These are phyloP conservation scores for Spirogloea muscicola DNA, from an alignment of 139 green algal genomes.

Conservation along the genomic window DNA sequence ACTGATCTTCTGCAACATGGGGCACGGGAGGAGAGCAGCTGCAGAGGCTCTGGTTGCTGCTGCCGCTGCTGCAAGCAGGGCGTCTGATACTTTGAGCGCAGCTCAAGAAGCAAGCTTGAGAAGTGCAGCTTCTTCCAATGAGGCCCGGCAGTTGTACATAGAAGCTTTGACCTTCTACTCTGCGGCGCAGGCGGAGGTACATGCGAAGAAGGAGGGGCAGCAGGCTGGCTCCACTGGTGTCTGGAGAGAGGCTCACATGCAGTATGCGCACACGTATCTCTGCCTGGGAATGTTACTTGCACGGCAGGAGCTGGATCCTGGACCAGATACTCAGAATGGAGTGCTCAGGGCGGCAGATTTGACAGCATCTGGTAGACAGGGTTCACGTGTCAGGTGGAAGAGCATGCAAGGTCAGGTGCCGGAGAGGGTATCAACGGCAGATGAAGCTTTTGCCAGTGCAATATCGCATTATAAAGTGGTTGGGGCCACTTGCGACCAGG, in stretches of 20 bases:
- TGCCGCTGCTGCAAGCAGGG: background rate
- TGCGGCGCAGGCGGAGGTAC: constrained; percentile 9
- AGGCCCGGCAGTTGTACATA: constrained; percentile 16
- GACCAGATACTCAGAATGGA: no score
- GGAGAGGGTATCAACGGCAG: no score
- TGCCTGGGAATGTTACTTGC: constrained; percentile 38
- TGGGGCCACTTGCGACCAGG: background rate
- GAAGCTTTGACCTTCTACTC: constrained; percentile 14
- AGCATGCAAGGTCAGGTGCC: no score
- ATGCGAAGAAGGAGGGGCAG: constrained; percentile 12
- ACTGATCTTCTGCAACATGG: constrained; percentile 39
- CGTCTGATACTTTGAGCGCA: background rate
- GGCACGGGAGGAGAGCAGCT: constrained; percentile 18
- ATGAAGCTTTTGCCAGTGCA: no score
- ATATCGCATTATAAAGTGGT: constrained; percentile 38
- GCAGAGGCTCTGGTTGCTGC: constrained; percentile 14
- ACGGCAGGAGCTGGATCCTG: no score
- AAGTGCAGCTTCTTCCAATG: background rate
- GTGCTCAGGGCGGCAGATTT: no score
- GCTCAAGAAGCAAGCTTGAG: background rate
- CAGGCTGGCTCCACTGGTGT: constrained; percentile 3
- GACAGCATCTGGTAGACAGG: no score
- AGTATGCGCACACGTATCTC: constrained; percentile 45
- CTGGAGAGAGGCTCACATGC: constrained; percentile 37
- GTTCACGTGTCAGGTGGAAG: no score